Conservation (phyloP, 495 filamentous ascomycete genomes). For the Extremus antarcticus region DNA sequence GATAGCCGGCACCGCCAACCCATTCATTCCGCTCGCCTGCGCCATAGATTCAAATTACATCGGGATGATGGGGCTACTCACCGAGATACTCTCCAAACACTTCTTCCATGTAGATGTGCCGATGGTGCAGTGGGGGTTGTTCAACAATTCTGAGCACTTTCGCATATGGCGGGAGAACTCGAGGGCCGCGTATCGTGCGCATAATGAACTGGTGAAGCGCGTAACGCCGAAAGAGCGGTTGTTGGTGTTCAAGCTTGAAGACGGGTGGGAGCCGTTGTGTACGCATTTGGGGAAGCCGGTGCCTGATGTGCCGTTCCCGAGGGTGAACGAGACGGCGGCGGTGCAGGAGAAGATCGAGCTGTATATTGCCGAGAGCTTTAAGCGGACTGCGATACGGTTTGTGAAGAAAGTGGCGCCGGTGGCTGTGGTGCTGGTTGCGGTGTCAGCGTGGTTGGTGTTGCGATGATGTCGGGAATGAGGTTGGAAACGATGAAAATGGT, state of each 20-base stretch:
- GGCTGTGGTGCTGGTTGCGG: not conserved
- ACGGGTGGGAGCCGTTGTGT: conserved; percentile 27
- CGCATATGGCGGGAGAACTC: not conserved
- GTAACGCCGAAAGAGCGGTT: conserved; percentile 14
- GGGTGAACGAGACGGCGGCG: conserved; percentile 15
- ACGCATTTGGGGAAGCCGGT: conserved; percentile 18
- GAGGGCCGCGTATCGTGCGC: conserved; percentile 1
- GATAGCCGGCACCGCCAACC: not conserved
- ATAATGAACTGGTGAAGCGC: conserved; percentile 11
- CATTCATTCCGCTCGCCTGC: not conserved
- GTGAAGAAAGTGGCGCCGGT: conserved; percentile 1
- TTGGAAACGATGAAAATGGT: too few species aligned
- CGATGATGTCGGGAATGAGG: not conserved
- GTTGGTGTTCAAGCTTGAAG: conserved; percentile 22
- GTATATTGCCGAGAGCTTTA: conserved; percentile 11
- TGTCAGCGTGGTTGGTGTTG: not conserved
- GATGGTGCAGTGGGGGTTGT: not conserved
- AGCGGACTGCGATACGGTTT: not conserved
- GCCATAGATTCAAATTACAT: conserved; percentile 1
- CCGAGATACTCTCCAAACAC: conserved; percentile 3
- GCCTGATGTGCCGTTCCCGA: conserved; percentile 17
- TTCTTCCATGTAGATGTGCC: not conserved
- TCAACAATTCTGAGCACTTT: not conserved
- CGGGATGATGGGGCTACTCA: not conserved
- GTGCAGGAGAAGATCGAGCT: conserved; percentile 10